Evolutionary conservation across 805 yeast species (phyloP), one percentile per base, ranked within the genome.

Genomic region (Lipomyces spencermartinsiae): DNA sequence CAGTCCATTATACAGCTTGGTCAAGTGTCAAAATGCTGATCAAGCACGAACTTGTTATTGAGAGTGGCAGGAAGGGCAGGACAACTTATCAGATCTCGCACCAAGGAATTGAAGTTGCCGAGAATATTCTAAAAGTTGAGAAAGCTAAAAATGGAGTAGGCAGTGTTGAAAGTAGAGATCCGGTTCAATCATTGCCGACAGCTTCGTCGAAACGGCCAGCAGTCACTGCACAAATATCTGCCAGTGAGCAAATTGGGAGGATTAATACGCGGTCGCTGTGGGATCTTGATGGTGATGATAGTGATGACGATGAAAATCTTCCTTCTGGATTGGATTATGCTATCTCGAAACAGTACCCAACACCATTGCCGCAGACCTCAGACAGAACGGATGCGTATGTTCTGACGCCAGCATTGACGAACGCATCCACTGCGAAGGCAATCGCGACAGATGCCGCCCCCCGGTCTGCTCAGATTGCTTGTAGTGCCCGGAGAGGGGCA

Each of bases 1-100:
- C 29, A 29, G 89, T 87, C 61, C 85, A 83, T 73, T 87, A 90
- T 74, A 86, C 92, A 1, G 94, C 96, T 0, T 92, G 97, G 97
- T 81, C 80, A 22, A 83, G 91, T 8, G 80, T 89, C 46, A 89
- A 89, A 68, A 87, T 89, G 0, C 79, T 94, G 64, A 74, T 86
- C 22, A 71, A 61, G 51, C 65, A 71, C n/a, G 69, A 64, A 16
- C 65, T 69, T 22, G 71, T 64, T 22, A 43, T 59, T 35, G 66
- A 68, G 59, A 55, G 29, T 8, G 68, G 69, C 3, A 66, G 37
- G 53, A 53, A 65, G 7, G 61, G 64, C n/a, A 93, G 94, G 0
- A 80, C 81, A 46, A 76, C 83, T 31, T 91, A 86, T 76, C 80
- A 77, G 55, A 77, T 91, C 43, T 88, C 93, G 0, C 92, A 89